phyloP scores from a whole-genome alignment of 805 yeast genomes.

The Cyberlindnera sargentensis region DNA sequence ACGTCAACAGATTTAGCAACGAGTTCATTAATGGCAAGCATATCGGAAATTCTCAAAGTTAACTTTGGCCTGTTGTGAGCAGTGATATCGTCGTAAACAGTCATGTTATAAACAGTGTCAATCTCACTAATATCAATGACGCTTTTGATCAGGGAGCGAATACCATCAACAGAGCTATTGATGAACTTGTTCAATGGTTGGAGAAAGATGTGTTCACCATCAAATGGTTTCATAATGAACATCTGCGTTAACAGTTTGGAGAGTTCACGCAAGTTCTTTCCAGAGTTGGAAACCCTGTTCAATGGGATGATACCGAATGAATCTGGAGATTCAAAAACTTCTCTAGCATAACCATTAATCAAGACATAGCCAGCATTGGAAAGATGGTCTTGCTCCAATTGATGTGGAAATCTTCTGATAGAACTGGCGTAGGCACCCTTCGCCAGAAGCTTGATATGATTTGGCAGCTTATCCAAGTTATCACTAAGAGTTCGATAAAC shows the following conservation, averaged over 20 bases:
- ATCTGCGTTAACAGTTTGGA: conserved; percentile 57
- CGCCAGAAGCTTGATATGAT: conserved; percentile 50
- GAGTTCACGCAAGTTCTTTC: conserved; percentile 48
- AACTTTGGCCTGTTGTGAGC: conserved; percentile 43
- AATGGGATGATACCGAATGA: conserved; percentile 43
- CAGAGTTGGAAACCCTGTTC: conserved; percentile 11
- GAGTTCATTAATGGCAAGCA: conserved; percentile 37
- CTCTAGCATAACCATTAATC: conserved; percentile 43
- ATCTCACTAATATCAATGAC: conserved; percentile 49
- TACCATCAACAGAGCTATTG: conserved; percentile 39
- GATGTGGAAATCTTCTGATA: conserved; percentile 47
- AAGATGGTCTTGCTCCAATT: conserved; percentile 49
- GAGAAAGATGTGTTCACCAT: conserved; percentile 51
- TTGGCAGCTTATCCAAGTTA: conserved; percentile 41
- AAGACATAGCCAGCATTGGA: conserved; percentile 65
- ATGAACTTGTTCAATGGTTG: conserved; percentile 78
- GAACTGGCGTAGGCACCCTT: conserved; percentile 35
- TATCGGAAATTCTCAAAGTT: conserved; percentile 38
- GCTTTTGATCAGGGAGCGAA: conserved; percentile 36
- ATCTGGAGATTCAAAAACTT: conserved; percentile 45
- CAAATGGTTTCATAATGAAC: conserved; percentile 62
- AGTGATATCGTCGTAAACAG: conserved; percentile 63
- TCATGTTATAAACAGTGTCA: conserved; percentile 54
- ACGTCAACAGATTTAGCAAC: conserved; percentile 35
- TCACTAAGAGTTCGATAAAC: conserved; percentile 46